These are phyloP conservation scores for Neurospora sp. DNA, from an alignment of 495 filamentous ascomycete genomes.

Conservation along the genomic window DNA sequence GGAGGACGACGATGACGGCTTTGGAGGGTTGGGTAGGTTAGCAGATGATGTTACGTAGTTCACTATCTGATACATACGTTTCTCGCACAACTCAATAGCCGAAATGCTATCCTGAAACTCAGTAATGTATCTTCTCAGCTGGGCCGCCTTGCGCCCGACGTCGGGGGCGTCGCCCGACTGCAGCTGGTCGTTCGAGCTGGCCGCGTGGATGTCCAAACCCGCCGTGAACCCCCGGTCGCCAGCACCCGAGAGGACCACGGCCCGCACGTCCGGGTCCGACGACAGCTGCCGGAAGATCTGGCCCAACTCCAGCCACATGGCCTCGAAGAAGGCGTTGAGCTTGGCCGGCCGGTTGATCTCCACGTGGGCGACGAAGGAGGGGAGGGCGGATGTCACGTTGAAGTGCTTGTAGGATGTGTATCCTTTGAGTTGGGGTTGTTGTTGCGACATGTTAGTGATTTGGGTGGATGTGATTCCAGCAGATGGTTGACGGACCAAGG, in stretches of 20 bases:
- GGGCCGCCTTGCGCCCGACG: constrained; percentile 54
- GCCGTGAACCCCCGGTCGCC: constrained; percentile 80
- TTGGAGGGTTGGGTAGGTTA: neutral
- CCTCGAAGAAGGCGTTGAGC: constrained; percentile 80
- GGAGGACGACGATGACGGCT: constrained; percentile 76
- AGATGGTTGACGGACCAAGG: neutral
- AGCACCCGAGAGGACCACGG: constrained; percentile 71
- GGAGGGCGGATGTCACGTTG: constrained; percentile 57
- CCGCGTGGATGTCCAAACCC: constrained; percentile 68
- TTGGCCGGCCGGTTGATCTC: constrained; percentile 87
- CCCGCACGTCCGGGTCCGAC: constrained; percentile 58
- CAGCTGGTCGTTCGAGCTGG: constrained; percentile 34
- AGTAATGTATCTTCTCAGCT: constrained; percentile 54
- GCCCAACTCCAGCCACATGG: constrained; percentile 83
- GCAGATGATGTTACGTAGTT: neutral
- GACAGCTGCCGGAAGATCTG: constrained; percentile 67
- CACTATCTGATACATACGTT: constrained; percentile 43
- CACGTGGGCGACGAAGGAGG: constrained; percentile 70
- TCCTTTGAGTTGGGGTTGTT: constrained; percentile 4
- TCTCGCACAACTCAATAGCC: constrained; percentile 75
- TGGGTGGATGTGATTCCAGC: neutral
- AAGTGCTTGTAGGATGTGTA: constrained; percentile 57
- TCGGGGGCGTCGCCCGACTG: constrained; percentile 30
- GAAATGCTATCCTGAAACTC: constrained; percentile 73
- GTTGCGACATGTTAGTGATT: constrained; percentile 12